Conservation (phyloP, 2,329 filamentous ascomycete species). For the Exophiala sp. region DNA sequence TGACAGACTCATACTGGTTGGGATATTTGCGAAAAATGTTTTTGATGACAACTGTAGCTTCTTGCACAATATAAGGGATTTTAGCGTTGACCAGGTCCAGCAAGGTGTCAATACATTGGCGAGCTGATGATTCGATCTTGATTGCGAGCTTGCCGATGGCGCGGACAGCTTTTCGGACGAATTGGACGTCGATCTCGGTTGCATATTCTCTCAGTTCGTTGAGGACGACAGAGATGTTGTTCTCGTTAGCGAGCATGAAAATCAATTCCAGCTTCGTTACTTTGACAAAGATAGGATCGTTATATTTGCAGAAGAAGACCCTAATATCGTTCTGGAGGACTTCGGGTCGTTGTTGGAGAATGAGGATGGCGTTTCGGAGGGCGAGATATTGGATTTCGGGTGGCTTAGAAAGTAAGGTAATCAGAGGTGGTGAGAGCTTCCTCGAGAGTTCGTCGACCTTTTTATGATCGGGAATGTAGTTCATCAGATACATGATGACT, state of each 20-base stretch:
- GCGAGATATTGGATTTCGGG: slow-evolving; percentile 98
- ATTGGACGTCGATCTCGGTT: slow-evolving; percentile 97
- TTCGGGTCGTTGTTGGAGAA: slow-evolving; percentile 87
- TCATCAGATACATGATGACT: slow-evolving; percentile 96
- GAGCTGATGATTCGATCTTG: slow-evolving; percentile 93
- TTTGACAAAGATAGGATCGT: slow-evolving; percentile 98
- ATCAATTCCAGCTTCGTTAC: slow-evolving; percentile 98
- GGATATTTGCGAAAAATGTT: slow-evolving; percentile 99
- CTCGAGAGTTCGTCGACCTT: slow-evolving; percentile 81
- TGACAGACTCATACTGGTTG: slow-evolving; percentile 97
- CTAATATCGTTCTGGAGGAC: slow-evolving; percentile 94
- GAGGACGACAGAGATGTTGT: slow-evolving; percentile 91
- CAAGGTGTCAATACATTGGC: slow-evolving; percentile 85
- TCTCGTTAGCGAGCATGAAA: slow-evolving; percentile 95
- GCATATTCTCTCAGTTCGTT: slow-evolving; percentile 93
- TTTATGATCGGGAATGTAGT: slow-evolving; percentile 92
- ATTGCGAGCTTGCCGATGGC: slow-evolving; percentile 98
- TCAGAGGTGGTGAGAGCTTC: slow-evolving; percentile 90
- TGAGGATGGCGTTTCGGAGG: slow-evolving; percentile 86
- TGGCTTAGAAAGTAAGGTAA: slow-evolving; percentile 91
- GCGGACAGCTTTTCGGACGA: slow-evolving; percentile 94
- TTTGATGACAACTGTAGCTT: slow-evolving; percentile 95
- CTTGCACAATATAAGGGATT: slow-evolving; percentile 97
- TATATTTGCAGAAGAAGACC: slow-evolving; percentile 99
- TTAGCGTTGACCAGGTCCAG: slow-evolving; percentile 96